Evolutionary conservation across 2,329 filamentous ascomycete genomes (phyloP), one percentile per base, ranked within the genome.

Genomic region (Pseudopithomyces maydicus): DNA sequence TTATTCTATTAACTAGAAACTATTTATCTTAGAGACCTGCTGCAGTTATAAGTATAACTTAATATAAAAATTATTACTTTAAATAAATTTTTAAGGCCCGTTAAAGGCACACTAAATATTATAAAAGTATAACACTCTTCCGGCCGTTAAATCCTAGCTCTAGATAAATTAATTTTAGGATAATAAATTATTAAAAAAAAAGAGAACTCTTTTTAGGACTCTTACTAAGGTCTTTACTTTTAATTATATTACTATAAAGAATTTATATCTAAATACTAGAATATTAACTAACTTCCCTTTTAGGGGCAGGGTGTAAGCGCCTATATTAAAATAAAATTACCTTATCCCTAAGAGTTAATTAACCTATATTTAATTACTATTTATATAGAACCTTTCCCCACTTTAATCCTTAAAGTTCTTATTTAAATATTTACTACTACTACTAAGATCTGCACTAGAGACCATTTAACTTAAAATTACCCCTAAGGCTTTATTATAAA

Each of bases 371-470:
- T 69, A 77, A 77, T 71, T 75, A 68, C 73, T 77, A 69, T 77
- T 78, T 69, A 76, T 67, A 77, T 67, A 69, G 69, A 78, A 78
- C 72, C 69, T 75, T 77, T 78, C 14, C 68, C 42, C 41, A 61
- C 52, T 61, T 58, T 46, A 76, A 73, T 76, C 69, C 65, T 75
- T 74, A 74, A 78, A 78, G 72, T 77, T 78, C 69, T 77, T 69
- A 77, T 77, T 77, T 74, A 74, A 79, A 68, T n/a, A n/a, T n/a
- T n/a, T n/a, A n/a, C n/a, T n/a, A n/a, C n/a, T n/a, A n/a, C n/a
- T n/a, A n/a, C n/a, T 77, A 77, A 78, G 68, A 78, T 77, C 72
- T 77, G 63, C 65, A 78, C 71, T 77, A 77, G 69, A 69, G 71
- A 72, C 73, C 61, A 69, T 79, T 79, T 65, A 44, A 78, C 69